phyloP scores from a whole-genome alignment of 192 early-diverging fungal genomes.

The Diversispora eburnea region DNA sequence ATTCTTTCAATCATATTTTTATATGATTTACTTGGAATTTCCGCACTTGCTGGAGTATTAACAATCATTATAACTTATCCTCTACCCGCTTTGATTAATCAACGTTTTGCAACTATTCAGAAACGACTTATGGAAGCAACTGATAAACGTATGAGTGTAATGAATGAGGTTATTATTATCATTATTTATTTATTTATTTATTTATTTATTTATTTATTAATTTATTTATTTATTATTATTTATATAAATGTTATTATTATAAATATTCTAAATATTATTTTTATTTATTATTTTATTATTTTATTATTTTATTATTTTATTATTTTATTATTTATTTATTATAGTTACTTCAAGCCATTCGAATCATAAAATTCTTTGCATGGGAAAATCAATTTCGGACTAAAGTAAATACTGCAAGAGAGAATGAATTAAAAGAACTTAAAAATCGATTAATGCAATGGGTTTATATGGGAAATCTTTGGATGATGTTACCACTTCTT shows the following conservation, averaged over 20 bases:
- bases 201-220: neutral
- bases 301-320: neutral
- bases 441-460: conserved; percentile 50
- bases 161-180: conserved; percentile 65
- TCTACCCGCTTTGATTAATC: conserved; percentile 46
- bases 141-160: conserved; percentile 76
- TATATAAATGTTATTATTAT: neutral
- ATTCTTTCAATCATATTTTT: conserved; percentile 66
- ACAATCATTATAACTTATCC: conserved; percentile 65
- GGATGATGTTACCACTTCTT: conserved; percentile 57
- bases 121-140: conserved; percentile 52
- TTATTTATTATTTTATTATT: neutral
- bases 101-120: conserved; percentile 51
- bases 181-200: conserved; percentile 1
- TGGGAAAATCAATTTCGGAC: conserved; percentile 76
- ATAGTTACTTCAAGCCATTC: conserved; percentile 72
- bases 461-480: conserved; percentile 54
- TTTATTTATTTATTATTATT: neutral
- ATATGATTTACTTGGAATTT: conserved; percentile 72
- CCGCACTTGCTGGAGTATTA: conserved; percentile 76
- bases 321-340: too few relatives aligned
- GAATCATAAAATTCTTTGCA: conserved; percentile 90
- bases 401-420: conserved; percentile 59
- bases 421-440: conserved; percentile 60
- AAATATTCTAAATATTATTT: neutral